A percentile compares a stretch with the other conserved stretches of the same genome.
Evolutionary conservation across 2,329 filamentous ascomycete species (phyloP).

Genomic region (Sporothrix inflata): DNA sequence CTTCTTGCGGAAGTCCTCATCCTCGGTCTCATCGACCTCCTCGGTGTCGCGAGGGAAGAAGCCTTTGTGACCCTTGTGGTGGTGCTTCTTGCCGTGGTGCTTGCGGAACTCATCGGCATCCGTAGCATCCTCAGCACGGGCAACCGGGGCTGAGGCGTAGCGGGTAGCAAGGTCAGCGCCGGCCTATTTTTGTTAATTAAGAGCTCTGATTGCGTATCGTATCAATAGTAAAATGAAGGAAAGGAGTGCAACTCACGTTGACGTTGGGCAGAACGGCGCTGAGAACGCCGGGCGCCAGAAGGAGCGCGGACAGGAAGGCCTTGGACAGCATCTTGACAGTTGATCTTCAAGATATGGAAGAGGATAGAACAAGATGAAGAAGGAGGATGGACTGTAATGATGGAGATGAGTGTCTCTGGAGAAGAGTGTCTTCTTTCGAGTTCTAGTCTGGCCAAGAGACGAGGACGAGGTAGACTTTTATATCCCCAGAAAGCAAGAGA

Average conservation of each 20-base stretch:
- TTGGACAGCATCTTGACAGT: constrained; percentile 31
- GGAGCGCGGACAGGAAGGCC: constrained; percentile 30
- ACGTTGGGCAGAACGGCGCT: constrained; percentile 29
- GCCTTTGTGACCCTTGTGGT: constrained; percentile 7
- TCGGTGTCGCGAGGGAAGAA: background rate
- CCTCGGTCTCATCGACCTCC: background rate
- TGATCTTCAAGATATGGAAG: background rate
- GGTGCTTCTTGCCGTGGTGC: constrained; percentile 19
- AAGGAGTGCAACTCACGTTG: background rate
- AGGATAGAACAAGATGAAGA: background rate
- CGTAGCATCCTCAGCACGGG: constrained; percentile 17
- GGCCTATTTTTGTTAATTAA: background rate
- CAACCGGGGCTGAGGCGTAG: background rate
- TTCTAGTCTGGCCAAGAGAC: background rate
- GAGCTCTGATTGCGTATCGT: background rate
- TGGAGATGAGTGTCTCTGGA: constrained; percentile 21
- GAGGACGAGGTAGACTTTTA: constrained; percentile 18
- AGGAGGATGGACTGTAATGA: background rate
- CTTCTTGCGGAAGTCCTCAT: background rate
- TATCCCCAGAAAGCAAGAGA: background rate
- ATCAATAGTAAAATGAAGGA: background rate
- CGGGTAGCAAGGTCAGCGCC: background rate
- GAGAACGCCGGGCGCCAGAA: constrained; percentile 32
- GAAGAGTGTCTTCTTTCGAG: constrained; percentile 15
- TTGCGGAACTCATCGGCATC: constrained; percentile 17